Conservation (phyloP, 139 green algal species). For the Picochlorum sp. region DNA sequence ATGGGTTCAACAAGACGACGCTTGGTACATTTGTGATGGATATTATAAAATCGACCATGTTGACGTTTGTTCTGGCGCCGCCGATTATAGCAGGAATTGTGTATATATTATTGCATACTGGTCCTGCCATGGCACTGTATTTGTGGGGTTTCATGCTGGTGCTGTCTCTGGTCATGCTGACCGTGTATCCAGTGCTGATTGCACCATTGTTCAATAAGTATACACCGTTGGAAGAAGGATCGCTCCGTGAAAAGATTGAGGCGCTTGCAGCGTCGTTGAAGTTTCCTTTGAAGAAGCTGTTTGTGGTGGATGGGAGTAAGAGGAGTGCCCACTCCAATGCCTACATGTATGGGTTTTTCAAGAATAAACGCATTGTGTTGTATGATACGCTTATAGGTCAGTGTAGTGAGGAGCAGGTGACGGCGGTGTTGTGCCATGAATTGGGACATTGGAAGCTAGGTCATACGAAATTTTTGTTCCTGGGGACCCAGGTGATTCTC, state of each 20-base stretch:
- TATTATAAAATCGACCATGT: slow-evolving; percentile 42
- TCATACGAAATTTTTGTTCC: slow-evolving; percentile 68
- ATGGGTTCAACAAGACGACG: slow-evolving; percentile 91
- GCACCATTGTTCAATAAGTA: slow-evolving; percentile 76
- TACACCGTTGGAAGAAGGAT: slow-evolving; percentile 28
- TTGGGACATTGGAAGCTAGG: slow-evolving; percentile 31
- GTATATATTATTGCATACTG: slow-evolving; percentile 51
- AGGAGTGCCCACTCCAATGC: slow-evolving; percentile 70
- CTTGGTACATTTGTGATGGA: slow-evolving; percentile 60
- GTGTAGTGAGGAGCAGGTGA: slow-evolving; percentile 65
- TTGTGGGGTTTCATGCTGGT: slow-evolving; percentile 77
- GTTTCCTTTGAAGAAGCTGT: slow-evolving; percentile 79
- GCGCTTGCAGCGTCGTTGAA: slow-evolving; percentile 49
- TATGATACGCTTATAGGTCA: slow-evolving; percentile 79
- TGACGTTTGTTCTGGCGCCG: slow-evolving; percentile 55
- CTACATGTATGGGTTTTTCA: slow-evolving; percentile 88
- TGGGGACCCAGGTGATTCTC: slow-evolving; percentile 41
- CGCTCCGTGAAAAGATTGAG: slow-evolving; percentile 55
- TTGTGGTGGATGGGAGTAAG: slow-evolving; percentile 43
- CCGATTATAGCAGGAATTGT: slow-evolving; percentile 61
- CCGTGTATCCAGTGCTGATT: slow-evolving; percentile 52
- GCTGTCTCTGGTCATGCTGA: slow-evolving; percentile 64
- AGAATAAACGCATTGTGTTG: slow-evolving; percentile 91
- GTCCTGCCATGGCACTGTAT: slow-evolving; percentile 58
- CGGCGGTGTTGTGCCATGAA: slow-evolving; percentile 85